Evolutionary conservation across 2,329 filamentous ascomycete species (phyloP).

Genomic region (Colletotrichum destructivum): DNA sequence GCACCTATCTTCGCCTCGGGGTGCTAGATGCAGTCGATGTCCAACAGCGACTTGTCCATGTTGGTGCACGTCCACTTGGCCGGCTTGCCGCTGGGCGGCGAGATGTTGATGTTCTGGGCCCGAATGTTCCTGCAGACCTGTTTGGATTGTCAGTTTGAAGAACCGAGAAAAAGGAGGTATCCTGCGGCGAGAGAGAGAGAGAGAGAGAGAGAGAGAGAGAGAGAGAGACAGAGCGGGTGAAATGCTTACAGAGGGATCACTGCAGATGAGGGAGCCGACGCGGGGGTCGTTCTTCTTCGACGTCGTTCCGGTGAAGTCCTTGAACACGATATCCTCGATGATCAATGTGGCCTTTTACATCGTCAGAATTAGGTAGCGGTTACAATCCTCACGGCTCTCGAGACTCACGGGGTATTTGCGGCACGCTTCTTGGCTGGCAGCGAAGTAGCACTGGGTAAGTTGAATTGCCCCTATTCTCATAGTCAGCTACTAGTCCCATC

Average conservation of each 20-base stretch:
- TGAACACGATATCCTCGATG: slow-evolving; percentile 21
- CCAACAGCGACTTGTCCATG: slow-evolving; percentile 20
- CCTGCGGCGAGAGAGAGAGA: not conserved
- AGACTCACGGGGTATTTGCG: slow-evolving; percentile 9
- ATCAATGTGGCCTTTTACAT: not conserved
- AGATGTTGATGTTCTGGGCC: slow-evolving; percentile 22
- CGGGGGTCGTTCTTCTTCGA: slow-evolving; percentile 16
- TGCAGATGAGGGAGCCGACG: slow-evolving; percentile 29
- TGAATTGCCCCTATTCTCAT: slow-evolving; percentile 1
- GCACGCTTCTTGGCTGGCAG: not conserved
- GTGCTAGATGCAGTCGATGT: slow-evolving; percentile 14
- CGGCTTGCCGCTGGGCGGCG: slow-evolving; percentile 18
- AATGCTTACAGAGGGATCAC: not conserved
- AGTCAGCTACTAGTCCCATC: not conserved
- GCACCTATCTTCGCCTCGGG: not conserved
- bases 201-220: no score
- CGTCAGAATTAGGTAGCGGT: not conserved
- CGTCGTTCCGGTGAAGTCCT: slow-evolving; percentile 19
- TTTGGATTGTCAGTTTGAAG: not conserved
- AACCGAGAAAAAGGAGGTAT: not conserved
- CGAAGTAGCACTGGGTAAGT: slow-evolving; percentile 10
- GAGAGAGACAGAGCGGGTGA: no score
- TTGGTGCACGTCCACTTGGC: slow-evolving; percentile 24
- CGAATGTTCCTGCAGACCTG: slow-evolving; percentile 24
- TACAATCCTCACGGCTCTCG: not conserved